These are phyloP conservation scores for Prototheca stagnorum DNA, from an alignment of 163 green algal genomes.

Conservation along the genomic window DNA sequence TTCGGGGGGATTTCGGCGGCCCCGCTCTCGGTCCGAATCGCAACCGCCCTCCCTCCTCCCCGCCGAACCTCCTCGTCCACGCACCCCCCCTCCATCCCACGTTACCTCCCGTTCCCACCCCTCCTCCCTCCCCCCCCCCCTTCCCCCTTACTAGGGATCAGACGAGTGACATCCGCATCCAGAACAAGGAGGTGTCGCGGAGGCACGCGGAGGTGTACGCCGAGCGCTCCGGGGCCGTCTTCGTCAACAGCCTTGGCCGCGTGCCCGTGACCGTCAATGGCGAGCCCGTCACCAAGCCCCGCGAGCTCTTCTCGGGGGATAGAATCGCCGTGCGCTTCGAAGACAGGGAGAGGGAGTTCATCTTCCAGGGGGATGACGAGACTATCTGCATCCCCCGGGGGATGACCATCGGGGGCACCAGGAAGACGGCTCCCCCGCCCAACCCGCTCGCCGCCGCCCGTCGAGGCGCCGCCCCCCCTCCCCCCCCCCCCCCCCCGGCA, in stretches of 20 bases:
- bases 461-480: too few relatives aligned
- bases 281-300: slow-evolving; percentile 10
- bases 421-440: background rate
- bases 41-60: too few relatives aligned
- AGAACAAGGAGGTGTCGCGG: slow-evolving; percentile 24
- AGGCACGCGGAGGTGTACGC: slow-evolving; percentile 27
- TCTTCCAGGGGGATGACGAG: slow-evolving; percentile 23
- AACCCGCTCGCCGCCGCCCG: too few relatives aligned
- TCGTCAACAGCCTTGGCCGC: slow-evolving; percentile 20
- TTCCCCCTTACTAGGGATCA: too few relatives aligned
- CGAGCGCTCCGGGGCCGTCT: slow-evolving; percentile 20
- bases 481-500: too few relatives aligned
- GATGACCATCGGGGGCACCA: slow-evolving; percentile 1
- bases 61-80: too few relatives aligned
- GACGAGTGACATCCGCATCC: slow-evolving; percentile 28
- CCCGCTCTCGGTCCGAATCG: too few relatives aligned
- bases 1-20: too few relatives aligned
- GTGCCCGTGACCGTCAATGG: slow-evolving; percentile 29
- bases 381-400: slow-evolving; percentile 10
- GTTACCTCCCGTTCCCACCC: too few relatives aligned
- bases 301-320: slow-evolving; percentile 26
- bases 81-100: too few relatives aligned
- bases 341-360: slow-evolving; percentile 15
- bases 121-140: too few relatives aligned
- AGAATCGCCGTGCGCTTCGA: slow-evolving; percentile 29